These are phyloP conservation scores for Neoconidiobolus thromboides DNA, from an alignment of 371 early-diverging fungal species.

Conservation along the genomic window DNA sequence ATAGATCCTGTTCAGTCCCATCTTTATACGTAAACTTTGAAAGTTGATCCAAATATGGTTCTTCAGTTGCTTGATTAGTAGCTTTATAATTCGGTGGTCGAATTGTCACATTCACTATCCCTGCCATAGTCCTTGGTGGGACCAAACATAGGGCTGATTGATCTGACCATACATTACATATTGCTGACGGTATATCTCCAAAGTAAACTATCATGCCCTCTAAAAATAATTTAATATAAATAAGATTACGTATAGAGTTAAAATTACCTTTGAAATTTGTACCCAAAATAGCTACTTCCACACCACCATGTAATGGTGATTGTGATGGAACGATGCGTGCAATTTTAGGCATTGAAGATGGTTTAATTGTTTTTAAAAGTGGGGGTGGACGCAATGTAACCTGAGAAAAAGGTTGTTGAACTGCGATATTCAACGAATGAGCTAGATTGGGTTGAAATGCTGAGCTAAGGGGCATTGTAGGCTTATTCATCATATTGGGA, in stretches of 20 bases:
- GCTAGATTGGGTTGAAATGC: too few species aligned
- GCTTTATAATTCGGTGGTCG: not conserved
- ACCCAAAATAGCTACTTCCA: conserved; percentile 68
- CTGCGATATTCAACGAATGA: too few species aligned
- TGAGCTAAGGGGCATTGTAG: too few species aligned
- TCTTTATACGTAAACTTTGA: too few species aligned
- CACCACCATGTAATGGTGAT: conserved; percentile 66
- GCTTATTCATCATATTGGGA: too few species aligned
- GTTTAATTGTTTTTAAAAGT: too few species aligned
- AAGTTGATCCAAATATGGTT: too few species aligned
- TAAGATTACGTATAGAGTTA: too few species aligned
- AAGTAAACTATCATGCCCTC: conserved; percentile 38
- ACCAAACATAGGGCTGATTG: conserved; percentile 62
- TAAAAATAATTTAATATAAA: conserved; percentile 4
- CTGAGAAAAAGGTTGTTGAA: too few species aligned
- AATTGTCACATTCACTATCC: conserved; percentile 50
- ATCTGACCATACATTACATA: conserved; percentile 46
- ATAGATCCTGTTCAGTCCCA: too few species aligned
- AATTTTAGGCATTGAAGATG: conserved; percentile 14
- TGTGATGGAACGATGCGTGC: conserved; percentile 47
- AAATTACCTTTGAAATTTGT: conserved; percentile 33
- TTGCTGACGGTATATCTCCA: conserved; percentile 30
- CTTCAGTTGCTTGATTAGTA: not conserved
- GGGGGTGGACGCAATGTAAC: too few species aligned
- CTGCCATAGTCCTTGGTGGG: conserved; percentile 54